phyloP scores from a whole-genome alignment of 345 rosid genomes.

The Gossypium bickii region DNA sequence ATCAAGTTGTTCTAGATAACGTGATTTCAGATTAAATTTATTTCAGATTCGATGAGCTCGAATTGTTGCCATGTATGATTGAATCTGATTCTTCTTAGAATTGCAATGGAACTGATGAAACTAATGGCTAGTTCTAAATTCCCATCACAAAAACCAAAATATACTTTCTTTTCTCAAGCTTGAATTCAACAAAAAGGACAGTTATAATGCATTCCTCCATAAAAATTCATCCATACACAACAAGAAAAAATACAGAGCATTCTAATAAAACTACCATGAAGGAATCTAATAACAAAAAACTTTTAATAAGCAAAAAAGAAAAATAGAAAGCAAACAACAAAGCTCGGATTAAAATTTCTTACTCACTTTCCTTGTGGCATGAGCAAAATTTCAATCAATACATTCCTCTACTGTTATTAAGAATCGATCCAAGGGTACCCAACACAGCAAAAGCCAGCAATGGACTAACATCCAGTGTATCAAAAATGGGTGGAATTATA shows the following conservation, averaged over 20 bases:
- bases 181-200: background rate
- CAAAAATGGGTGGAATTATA: constrained; percentile 73
- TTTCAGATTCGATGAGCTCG: too few species aligned
- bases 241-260: background rate
- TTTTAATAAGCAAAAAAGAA: background rate
- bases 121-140: background rate
- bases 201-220: background rate
- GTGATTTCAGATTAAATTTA: too few species aligned
- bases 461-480: constrained; percentile 83
- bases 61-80: too few species aligned
- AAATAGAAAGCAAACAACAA: background rate
- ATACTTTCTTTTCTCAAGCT: background rate
- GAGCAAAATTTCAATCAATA: constrained; percentile 15
- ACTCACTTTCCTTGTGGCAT: background rate
- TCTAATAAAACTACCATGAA: background rate
- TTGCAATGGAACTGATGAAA: too few species aligned
- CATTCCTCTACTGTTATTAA: constrained; percentile 41
- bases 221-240: background rate
- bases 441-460: constrained; percentile 76
- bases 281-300: background rate
- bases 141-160: background rate
- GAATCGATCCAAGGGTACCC: constrained; percentile 68
- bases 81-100: too few species aligned
- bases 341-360: background rate
- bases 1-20: too few species aligned